Evolutionary conservation across 768 basidiomycete species (phyloP).

Genomic region (Cystoderma amianthinum): DNA sequence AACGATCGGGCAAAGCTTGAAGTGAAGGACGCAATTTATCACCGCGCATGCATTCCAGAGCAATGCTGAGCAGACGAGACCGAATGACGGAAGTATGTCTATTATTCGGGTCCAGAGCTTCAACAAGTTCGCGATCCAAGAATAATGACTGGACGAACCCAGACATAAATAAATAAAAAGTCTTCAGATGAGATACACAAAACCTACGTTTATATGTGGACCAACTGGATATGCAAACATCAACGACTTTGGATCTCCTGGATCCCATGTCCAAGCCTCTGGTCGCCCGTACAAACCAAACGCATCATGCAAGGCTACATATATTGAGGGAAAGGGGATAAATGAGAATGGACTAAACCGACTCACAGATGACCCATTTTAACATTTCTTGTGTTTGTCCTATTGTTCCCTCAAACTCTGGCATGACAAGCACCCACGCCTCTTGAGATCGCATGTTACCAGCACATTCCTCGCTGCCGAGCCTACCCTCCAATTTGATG

Average conservation of each 20-base stretch:
- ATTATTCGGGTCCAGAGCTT: constrained; percentile 69
- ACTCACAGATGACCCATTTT: constrained; percentile 82
- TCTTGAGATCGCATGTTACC: constrained; percentile 60
- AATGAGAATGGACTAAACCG: neutral
- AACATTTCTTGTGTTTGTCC: constrained; percentile 78
- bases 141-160: constrained; percentile 63
- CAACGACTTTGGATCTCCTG: constrained; percentile 69
- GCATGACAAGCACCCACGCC: constrained; percentile 89
- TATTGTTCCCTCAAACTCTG: constrained; percentile 62
- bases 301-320: constrained; percentile 71
- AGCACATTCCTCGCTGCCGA: constrained; percentile 74
- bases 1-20: constrained; percentile 2
- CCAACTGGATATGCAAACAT: constrained; percentile 96
- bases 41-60: constrained; percentile 57
- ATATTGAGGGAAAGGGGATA: constrained; percentile 3
- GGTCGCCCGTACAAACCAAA: constrained; percentile 90
- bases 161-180: neutral
- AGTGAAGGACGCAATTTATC: constrained; percentile 13
- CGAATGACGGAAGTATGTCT: constrained; percentile 72
- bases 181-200: neutral
- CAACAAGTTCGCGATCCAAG: constrained; percentile 78
- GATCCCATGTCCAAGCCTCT: constrained; percentile 83
- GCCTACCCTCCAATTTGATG: constrained; percentile 84
- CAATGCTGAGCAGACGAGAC: constrained; percentile 50
- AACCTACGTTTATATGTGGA: constrained; percentile 63